Evolutionary conservation across 2,329 filamentous ascomycete genomes (phyloP), one percentile per base, ranked within the genome.

Genomic region (Rhynchosporium secalis): DNA sequence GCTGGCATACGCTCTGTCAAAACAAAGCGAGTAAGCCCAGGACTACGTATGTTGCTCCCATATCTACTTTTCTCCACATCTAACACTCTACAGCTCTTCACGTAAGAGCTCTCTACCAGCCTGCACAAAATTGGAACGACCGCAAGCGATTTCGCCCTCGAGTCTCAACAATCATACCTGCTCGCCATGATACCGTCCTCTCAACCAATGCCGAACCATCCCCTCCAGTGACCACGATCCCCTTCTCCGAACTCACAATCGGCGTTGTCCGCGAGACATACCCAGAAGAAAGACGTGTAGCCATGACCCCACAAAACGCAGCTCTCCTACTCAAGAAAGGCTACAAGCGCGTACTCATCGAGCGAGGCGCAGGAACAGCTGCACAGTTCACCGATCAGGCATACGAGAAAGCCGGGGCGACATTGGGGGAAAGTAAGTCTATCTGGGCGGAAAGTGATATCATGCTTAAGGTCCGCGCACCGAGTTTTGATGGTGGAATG

Each of bases 311-410:
- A 1, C 86, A 90, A 66, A 96, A 96, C 78, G 90, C 92, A 15
- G 83, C 87, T 1, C 78, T 96, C 0, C 78, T 96, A 1, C 84
- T 93, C 66, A 96, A 96, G 75, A 96, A 96, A 75, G 92, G 92
- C 40, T 95, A 92, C 74, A 82, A 81, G 40, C 85, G 86, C 65
- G 84, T 96, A 29, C 77, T 96, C 2, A 83, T 96, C 43, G 90
- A 96, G 77, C 85, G 86, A 26, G 90, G 90, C 43, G 92, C 92
- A n/a, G 92, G 92, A 9, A 79, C 82, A 54, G 82, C 86, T 66
- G 91, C 92, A 47, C 88, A 92, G 63, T 92, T 96, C 70, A 83
- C 83, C 2, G 91, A 96, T 66, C 81, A 86, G 45, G 90, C 87
- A 40, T 96, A 96, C 71, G 83, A 87, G 70, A 82, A 86, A 66